Base-by-base conservation (phyloP, 371 early-diverging fungal species). In the Caulochytrium protostelioides region DNA sequence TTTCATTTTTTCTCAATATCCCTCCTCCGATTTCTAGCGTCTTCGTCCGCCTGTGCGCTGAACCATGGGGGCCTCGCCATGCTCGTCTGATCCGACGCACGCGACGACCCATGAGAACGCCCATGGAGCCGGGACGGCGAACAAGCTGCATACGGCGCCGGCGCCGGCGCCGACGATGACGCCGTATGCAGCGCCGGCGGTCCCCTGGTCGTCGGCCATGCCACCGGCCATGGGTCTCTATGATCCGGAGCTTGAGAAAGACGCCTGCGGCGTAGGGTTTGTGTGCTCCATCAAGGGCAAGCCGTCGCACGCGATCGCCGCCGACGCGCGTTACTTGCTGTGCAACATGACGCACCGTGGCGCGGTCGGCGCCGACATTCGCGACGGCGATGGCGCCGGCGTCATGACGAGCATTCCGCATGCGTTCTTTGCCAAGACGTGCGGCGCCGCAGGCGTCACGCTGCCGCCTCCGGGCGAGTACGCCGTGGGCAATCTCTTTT, bases 341-440 rank as follows among this genome's bases (percentile, higher is more conserved):
- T 85, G 86, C 63, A 89, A 87, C 59, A 89, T 92, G 94, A 84
- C 85, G 34, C 94, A 92, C 57, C 74, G 94, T 45, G 94, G 94
- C 49, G 79, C 83, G 23, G 76, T 75, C 22, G 86, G 87, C 39
- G 82, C 89, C 26, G 87, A 89, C 52, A 70, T 54, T 15, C 46
- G 60, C 15, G 63, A 65, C 34, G 61, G 63, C 17, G 62, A 62
- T 38, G 63, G 59, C 46, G 58, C 62, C 20, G 66, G 62, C 18
- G 79, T 90, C 37, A 91, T 94, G 89, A 67, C 79, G 6, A 68
- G 72, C 19, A 83, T 94, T 43, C 95, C 95, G 18, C 85, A 91
- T 57, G 56, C 67, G 26, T 74, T 89, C 50, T 72, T 92, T 46
- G 54, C 59, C 22, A 61, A 63, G 34, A 77, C 72, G 38, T 57